Percentiles rank a stretch among this genome's conserved stretches.
These are phyloP conservation scores for Nemania sp. DNA, from an alignment of 2,329 filamentous ascomycete genomes.

Conservation along the genomic window DNA sequence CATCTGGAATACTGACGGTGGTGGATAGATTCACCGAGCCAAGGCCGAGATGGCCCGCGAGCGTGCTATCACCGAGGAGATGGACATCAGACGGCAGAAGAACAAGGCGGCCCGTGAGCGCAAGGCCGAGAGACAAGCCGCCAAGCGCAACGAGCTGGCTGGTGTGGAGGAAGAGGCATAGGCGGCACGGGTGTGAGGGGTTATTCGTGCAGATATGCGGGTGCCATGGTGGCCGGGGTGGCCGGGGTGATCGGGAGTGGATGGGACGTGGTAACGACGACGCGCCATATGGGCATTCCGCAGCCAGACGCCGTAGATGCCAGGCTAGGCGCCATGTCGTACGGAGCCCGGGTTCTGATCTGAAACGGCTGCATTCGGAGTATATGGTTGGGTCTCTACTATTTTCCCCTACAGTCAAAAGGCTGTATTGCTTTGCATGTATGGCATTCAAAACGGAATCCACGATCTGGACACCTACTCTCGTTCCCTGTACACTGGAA, in stretches of 20 bases:
- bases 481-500: no score
- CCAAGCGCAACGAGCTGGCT: slow-evolving; percentile 86
- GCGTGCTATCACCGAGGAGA: slow-evolving; percentile 96
- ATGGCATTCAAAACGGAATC: slow-evolving; percentile 59
- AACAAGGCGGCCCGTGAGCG: slow-evolving; percentile 99
- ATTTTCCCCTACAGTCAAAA: slow-evolving; percentile 42
- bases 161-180: slow-evolving; percentile 65
- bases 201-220: not conserved
- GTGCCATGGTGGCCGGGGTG: slow-evolving; percentile 8
- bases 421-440: slow-evolving; percentile 50
- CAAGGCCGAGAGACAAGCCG: slow-evolving; percentile 86
- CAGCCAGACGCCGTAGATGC: slow-evolving; percentile 33
- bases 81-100: slow-evolving; percentile 99
- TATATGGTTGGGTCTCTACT: slow-evolving; percentile 52
- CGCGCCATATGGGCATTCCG: slow-evolving; percentile 36
- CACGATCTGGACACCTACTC: slow-evolving; percentile 47
- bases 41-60: slow-evolving; percentile 99
- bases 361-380: slow-evolving; percentile 47
- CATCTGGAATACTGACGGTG: slow-evolving; percentile 11
- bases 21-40: slow-evolving; percentile 91
- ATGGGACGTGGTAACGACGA: slow-evolving; percentile 35
- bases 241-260: slow-evolving; percentile 5
- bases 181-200: no score
- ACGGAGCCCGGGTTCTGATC: slow-evolving; percentile 38
- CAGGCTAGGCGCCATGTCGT: slow-evolving; percentile 36